These are phyloP conservation scores for Corymbia maculata DNA, from an alignment of 345 rosid genomes.

Conservation along the genomic window DNA sequence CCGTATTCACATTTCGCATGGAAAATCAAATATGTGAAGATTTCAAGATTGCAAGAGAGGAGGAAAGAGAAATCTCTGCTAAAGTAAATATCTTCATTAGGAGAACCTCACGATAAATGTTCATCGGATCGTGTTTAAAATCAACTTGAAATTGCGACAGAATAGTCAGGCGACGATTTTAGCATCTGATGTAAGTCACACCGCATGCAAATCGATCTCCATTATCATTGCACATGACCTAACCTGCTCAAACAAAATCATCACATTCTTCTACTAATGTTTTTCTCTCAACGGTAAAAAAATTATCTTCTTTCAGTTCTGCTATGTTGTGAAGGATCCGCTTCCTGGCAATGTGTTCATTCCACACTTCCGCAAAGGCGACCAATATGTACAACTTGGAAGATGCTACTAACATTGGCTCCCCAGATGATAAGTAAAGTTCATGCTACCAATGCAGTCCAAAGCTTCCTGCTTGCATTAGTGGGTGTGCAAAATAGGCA, in stretches of 20 bases:
- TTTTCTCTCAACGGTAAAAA: neutral
- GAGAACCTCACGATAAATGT: neutral
- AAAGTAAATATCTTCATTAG: neutral
- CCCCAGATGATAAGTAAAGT: neutral
- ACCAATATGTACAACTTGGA: neutral
- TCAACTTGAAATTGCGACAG: neutral
- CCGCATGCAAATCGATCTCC: neutral
- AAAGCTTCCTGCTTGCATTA: slow-evolving; percentile 7
- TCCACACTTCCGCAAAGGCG: neutral
- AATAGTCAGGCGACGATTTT: neutral
- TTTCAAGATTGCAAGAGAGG: neutral
- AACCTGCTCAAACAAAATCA: neutral
- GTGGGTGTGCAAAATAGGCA: slow-evolving; percentile 7
- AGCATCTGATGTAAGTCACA: neutral
- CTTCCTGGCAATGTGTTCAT: neutral
- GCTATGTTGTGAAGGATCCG: neutral
- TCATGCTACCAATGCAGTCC: slow-evolving; percentile 10
- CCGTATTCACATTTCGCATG: neutral
- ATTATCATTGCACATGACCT: neutral
- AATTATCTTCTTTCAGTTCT: neutral
- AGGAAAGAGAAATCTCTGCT: neutral
- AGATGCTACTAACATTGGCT: neutral
- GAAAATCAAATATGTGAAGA: neutral
- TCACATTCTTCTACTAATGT: neutral
- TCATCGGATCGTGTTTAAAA: neutral